A percentile compares a stretch with the other conserved stretches of the same genome.
phyloP scores from a whole-genome alignment of 176 grass and related monocot species.

The Oryza nivara region DNA sequence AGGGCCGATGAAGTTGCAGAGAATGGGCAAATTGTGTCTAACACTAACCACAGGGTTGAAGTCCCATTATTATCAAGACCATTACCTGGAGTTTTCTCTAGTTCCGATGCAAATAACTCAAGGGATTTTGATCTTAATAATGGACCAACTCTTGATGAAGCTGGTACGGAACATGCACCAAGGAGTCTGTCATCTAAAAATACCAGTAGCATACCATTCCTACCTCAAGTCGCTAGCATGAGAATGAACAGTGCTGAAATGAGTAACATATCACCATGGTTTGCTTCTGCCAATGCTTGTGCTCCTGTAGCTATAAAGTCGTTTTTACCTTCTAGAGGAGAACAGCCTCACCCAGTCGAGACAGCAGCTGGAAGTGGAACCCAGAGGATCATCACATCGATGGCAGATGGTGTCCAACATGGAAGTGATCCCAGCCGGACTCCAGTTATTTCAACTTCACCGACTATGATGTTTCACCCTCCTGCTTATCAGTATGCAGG shows the following conservation, averaged over 20 bases:
- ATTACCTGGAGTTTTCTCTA: conserved; percentile 49
- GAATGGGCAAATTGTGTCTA: conserved; percentile 51
- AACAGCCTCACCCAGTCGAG: conserved; percentile 65
- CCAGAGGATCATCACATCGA: conserved; percentile 65
- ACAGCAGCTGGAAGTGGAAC: conserved; percentile 46
- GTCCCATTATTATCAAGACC: conserved; percentile 55
- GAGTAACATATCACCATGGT: conserved; percentile 70
- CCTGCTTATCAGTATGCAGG: conserved; percentile 74
- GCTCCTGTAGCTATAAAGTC: conserved; percentile 69
- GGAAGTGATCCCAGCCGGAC: conserved; percentile 54
- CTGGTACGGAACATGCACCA: conserved; percentile 50
- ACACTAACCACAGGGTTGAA: conserved; percentile 47
- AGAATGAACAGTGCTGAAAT: conserved; percentile 67
- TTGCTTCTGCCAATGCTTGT: conserved; percentile 53
- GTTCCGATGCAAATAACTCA: conserved; percentile 44
- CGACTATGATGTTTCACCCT: conserved; percentile 64
- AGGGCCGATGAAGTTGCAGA: conserved; percentile 62
- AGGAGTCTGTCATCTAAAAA: conserved; percentile 53
- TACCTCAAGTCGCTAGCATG: conserved; percentile 53
- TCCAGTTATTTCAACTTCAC: conserved; percentile 73
- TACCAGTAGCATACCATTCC: conserved; percentile 57
- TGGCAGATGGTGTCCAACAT: conserved; percentile 56
- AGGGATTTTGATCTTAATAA: conserved; percentile 80
- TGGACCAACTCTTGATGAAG: conserved; percentile 68
- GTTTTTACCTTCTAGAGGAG: conserved; percentile 71